These are phyloP conservation scores for Rhodotorula sp. DNA, from an alignment of 1,284 basidiomycete genomes.

Conservation along the genomic window DNA sequence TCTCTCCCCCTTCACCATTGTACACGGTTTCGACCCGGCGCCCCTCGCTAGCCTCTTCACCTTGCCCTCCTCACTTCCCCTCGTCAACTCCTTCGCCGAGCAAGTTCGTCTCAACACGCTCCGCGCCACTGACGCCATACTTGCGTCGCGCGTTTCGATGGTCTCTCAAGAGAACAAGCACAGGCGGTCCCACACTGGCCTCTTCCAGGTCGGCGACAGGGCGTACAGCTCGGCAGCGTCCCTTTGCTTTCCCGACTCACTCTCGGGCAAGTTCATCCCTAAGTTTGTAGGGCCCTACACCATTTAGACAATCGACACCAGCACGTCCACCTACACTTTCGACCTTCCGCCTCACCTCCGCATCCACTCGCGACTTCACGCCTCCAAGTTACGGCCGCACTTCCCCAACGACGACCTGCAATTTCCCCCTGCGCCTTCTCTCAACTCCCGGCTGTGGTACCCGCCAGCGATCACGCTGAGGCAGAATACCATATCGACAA, in stretches of 20 bases:
- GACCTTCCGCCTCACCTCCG: constrained; percentile 8
- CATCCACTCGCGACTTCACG: background rate
- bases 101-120: background rate
- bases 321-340: background rate
- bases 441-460: background rate
- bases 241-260: background rate
- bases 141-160: constrained; percentile 13
- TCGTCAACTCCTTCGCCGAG: background rate
- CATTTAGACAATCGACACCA: background rate
- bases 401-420: constrained; percentile 12
- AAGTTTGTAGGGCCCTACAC: constrained; percentile 9
- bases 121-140: constrained; percentile 9
- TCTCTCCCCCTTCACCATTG: constrained; percentile 7
- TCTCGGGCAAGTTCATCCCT: constrained; percentile 13
- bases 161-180: constrained; percentile 5
- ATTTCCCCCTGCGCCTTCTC: constrained; percentile 14
- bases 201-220: constrained; percentile 3
- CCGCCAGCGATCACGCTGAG: background rate
- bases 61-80: background rate
- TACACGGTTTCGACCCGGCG: constrained; percentile 16
- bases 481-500: constrained; percentile 10
- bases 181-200: background rate
- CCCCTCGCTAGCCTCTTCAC: constrained; percentile 1
- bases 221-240: constrained; percentile 6
- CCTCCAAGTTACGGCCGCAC: constrained; percentile 8